Base-by-base conservation (phyloP, 2,329 filamentous ascomycete genomes). In the Colletotrichum scovillei region DNA sequence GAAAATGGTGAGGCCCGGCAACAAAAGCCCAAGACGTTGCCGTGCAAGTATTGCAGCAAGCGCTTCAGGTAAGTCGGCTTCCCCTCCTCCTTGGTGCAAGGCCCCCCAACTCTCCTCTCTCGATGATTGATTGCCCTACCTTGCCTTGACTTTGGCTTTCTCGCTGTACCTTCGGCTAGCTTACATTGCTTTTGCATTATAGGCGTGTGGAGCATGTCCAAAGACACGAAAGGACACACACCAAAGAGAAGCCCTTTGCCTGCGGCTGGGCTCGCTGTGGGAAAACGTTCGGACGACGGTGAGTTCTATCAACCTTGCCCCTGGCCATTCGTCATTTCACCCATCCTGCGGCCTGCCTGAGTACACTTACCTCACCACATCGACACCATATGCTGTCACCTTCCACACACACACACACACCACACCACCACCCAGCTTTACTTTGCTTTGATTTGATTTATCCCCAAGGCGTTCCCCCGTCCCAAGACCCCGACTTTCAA, bases 151-250 rank as follows among this genome's bases (percentile, higher is more conserved):
- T 19, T 42, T 19, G 68, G 68, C 72, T 53, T 42, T 74, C 69
- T 22, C 38, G 53, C 65, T 69, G 68, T 65, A 55, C 69, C 77
- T 78, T 76, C 79, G 81, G 81, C 80, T 82, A 79, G 78, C 84
- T 86, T 81, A 86, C 83, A 82, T 80, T 81, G 76, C 76, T 71
- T 79, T 80, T 73, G 79, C 74, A 78, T 76, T 81, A 81, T 81
- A 91, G 89, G 80, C 89, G 90, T 77, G 89, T 91, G 76, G 90
- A 92, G 80, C 90, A 92, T 81, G 88, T 92, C 66, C 89, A 91
- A 80, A 86, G 90, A 79, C 90, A 92, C 80, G 89, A 91, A 80
- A 86, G 89, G 75, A 91, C 89, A 42, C 90, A 92, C 81, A 92
- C 90, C 76, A 91, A 91, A 78, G 90, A 91, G 82, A 91, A 91